These are phyloP conservation scores for Acacia pycnantha DNA, from an alignment of 331 rosid species.

Conservation along the genomic window DNA sequence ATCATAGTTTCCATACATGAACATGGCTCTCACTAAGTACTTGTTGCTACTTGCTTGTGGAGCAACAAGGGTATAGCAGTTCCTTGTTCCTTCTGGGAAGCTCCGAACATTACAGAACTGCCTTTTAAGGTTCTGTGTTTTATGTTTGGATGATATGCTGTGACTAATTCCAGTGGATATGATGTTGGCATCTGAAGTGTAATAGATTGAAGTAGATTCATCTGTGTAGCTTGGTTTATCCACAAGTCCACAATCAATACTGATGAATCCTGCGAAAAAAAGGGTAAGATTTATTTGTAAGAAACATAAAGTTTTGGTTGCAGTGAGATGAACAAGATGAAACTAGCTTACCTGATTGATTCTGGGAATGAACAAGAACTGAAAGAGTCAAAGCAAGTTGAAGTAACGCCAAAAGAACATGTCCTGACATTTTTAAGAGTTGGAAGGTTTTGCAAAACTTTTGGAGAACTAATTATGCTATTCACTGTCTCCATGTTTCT, in stretches of 20 bases:
- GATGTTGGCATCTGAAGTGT: conserved; percentile 43
- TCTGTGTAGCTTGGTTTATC: conserved; percentile 37
- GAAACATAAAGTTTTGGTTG: background rate
- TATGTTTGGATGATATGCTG: conserved; percentile 27
- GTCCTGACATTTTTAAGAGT: conserved; percentile 13
- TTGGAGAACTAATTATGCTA: background rate
- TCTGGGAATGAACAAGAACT: conserved; percentile 34
- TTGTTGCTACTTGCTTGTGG: conserved; percentile 30
- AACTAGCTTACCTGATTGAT: conserved; percentile 40
- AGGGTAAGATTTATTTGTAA: background rate
- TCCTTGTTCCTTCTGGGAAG: conserved; percentile 56
- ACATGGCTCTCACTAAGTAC: conserved; percentile 40
- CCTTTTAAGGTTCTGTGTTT: background rate
- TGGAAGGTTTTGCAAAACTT: background rate
- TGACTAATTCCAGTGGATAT: conserved; percentile 42
- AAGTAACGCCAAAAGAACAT: conserved; percentile 9
- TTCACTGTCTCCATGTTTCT: background rate
- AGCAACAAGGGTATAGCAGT: conserved; percentile 40
- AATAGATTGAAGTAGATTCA: conserved; percentile 35
- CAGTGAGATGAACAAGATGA: conserved; percentile 4
- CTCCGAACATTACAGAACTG: conserved; percentile 50
- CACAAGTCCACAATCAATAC: conserved; percentile 53
- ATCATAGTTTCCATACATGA: conserved; percentile 51
- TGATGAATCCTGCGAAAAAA: conserved; percentile 45
- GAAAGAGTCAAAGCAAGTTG: conserved; percentile 14